Percentiles rank a stretch among this genome's conserved stretches.
Conservation (phyloP, 2,329 filamentous ascomycete species). For the Alternaria brassicicola region DNA sequence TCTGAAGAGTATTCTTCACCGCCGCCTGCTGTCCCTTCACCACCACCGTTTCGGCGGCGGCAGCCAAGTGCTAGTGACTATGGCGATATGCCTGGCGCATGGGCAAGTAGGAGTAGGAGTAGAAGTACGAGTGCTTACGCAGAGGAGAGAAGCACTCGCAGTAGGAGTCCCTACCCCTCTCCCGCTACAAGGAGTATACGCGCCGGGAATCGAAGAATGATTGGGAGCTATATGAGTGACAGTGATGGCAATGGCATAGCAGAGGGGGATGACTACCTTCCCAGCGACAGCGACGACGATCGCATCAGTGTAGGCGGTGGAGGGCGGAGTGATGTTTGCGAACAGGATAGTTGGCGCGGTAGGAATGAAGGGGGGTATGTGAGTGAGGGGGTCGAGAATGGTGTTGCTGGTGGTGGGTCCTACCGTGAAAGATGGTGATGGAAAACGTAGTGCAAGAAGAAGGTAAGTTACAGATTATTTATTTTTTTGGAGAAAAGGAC, state of each 20-base stretch:
- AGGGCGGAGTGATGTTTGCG: background rate
- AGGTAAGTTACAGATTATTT: background rate
- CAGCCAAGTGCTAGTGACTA: background rate
- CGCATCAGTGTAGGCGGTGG: background rate
- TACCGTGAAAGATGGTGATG: background rate
- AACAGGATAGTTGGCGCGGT: background rate
- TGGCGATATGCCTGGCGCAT: background rate
- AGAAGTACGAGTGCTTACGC: background rate
- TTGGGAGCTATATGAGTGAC: background rate
- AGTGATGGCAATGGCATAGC: constrained; percentile 9
- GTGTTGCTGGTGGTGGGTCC: background rate
- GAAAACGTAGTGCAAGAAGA: background rate
- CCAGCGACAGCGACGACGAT: background rate
- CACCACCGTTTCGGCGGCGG: background rate
- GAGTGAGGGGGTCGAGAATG: background rate
- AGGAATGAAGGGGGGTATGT: constrained; percentile 1
- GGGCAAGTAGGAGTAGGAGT: background rate
- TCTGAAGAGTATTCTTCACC: background rate
- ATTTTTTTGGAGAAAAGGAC: no score
- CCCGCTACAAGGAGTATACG: background rate
- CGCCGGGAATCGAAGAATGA: background rate
- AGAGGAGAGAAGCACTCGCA: background rate
- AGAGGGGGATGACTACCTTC: constrained; percentile 3
- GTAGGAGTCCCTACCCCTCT: background rate
- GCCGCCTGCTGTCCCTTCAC: background rate